phyloP scores from a whole-genome alignment of 2,329 filamentous ascomycete species.

The Clarireedia monteithiana region DNA sequence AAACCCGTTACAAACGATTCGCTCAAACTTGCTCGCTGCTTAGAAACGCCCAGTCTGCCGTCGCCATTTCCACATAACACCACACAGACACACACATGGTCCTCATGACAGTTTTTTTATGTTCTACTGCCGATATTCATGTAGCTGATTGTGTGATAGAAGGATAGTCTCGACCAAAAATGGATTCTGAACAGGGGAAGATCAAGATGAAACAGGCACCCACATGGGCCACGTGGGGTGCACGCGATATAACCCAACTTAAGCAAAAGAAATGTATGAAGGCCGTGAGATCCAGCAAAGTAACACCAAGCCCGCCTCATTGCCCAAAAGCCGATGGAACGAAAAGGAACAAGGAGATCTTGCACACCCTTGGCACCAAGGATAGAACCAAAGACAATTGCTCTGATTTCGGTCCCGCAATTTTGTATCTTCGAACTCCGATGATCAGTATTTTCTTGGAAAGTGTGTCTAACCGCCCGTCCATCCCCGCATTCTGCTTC shows the following conservation, averaged over 20 bases:
- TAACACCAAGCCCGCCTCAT: background rate
- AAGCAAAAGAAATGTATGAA: background rate
- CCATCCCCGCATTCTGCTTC: too few species aligned
- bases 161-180: background rate
- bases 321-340: background rate
- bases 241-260: background rate
- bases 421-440: too few species aligned
- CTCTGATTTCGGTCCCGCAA: too few species aligned
- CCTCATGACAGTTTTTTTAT: background rate
- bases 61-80: background rate
- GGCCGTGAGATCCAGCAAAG: background rate
- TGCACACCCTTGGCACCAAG: background rate
- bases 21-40: background rate
- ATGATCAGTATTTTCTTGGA: too few species aligned
- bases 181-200: background rate
- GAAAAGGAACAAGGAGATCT: background rate
- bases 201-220: background rate
- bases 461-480: too few species aligned
- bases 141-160: background rate
- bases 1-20: background rate
- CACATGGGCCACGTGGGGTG: background rate
- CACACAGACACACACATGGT: background rate
- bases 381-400: background rate
- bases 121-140: background rate
- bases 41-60: background rate